phyloP scores from a whole-genome alignment of 1,139 yeast species.

The Kluyveromyces sp. region DNA sequence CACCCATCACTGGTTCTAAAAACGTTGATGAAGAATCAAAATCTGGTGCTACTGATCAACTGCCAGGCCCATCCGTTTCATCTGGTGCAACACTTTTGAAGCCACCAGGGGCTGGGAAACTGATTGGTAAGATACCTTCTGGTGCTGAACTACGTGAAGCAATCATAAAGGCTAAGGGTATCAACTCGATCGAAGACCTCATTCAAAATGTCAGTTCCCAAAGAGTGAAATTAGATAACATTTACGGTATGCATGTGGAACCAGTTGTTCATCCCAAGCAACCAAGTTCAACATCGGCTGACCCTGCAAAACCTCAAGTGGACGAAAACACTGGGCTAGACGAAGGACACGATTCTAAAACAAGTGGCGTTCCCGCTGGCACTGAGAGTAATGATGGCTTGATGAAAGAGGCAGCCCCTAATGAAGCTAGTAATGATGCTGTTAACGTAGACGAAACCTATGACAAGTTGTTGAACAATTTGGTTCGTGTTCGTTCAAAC shows the following conservation, averaged over 20 bases:
- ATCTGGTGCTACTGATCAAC: not conserved
- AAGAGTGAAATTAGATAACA: conserved; percentile 47
- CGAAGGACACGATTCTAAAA: not conserved
- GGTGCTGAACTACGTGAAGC: conserved; percentile 75
- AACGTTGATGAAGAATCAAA: no score
- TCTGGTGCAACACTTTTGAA: not conserved
- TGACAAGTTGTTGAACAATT: conserved; percentile 61
- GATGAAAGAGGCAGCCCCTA: conserved; percentile 30
- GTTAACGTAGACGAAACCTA: conserved; percentile 55
- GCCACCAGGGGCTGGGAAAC: conserved; percentile 9
- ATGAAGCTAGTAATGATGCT: not conserved
- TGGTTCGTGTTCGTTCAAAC: conserved; percentile 48
- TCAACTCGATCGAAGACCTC: conserved; percentile 62
- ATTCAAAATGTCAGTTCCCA: conserved; percentile 57
- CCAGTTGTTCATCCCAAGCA: conserved; percentile 6
- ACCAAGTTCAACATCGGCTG: conserved; percentile 7
- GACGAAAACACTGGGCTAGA: not conserved
- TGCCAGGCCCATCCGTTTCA: not conserved
- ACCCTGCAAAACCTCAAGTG: not conserved
- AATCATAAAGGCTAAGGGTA: conserved; percentile 69
- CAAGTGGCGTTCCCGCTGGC: conserved; percentile 5
- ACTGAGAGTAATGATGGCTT: conserved; percentile 11
- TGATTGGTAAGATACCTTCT: conserved; percentile 46
- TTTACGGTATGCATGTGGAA: conserved; percentile 34
- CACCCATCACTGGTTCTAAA: no score